Percentiles rank a stretch among this genome's conserved stretches.
These are phyloP conservation scores for Pichia norvegensis DNA, from an alignment of 1,139 yeast species.

Conservation along the genomic window DNA sequence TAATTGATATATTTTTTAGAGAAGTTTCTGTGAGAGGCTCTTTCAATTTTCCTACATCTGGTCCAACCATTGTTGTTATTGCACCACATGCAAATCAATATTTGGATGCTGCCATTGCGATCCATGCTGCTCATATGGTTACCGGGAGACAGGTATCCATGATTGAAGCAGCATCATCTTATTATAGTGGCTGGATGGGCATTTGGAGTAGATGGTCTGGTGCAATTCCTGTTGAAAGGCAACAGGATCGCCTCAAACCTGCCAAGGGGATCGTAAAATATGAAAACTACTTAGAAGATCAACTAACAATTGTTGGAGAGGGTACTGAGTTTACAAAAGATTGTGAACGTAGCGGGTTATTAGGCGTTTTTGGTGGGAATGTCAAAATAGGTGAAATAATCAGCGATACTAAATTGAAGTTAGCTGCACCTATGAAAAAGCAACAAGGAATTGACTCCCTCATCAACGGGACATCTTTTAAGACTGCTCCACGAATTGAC, in stretches of 20 bases:
- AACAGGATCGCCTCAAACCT: slow-evolving; percentile 52
- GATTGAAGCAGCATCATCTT: slow-evolving; percentile 60
- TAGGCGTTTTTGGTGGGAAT: slow-evolving; percentile 56
- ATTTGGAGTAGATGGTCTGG: slow-evolving; percentile 48
- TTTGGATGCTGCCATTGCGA: slow-evolving; percentile 60
- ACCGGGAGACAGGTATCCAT: slow-evolving; percentile 41
- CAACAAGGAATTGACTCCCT: slow-evolving; percentile 34
- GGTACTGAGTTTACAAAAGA: slow-evolving; percentile 42
- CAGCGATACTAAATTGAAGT: slow-evolving; percentile 44
- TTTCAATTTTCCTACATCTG: slow-evolving; percentile 53
- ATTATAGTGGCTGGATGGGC: slow-evolving; percentile 46
- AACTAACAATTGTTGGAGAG: slow-evolving; percentile 36
- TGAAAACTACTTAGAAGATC: slow-evolving; percentile 32
- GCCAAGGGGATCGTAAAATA: slow-evolving; percentile 42
- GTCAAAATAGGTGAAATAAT: slow-evolving; percentile 45
- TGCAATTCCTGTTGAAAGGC: slow-evolving; percentile 67
- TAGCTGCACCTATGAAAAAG: slow-evolving; percentile 43
- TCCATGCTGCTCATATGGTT: slow-evolving; percentile 41
- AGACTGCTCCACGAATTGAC: slow-evolving; percentile 57
- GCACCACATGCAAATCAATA: slow-evolving; percentile 83
- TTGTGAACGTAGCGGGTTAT: slow-evolving; percentile 44
- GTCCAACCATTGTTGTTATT: slow-evolving; percentile 66
- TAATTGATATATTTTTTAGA: slow-evolving; percentile 47
- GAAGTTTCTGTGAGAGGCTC: slow-evolving; percentile 67
- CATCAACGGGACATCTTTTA: slow-evolving; percentile 42